phyloP scores from a whole-genome alignment of 257 asterid species.

The Solanum lycopersicoides region DNA sequence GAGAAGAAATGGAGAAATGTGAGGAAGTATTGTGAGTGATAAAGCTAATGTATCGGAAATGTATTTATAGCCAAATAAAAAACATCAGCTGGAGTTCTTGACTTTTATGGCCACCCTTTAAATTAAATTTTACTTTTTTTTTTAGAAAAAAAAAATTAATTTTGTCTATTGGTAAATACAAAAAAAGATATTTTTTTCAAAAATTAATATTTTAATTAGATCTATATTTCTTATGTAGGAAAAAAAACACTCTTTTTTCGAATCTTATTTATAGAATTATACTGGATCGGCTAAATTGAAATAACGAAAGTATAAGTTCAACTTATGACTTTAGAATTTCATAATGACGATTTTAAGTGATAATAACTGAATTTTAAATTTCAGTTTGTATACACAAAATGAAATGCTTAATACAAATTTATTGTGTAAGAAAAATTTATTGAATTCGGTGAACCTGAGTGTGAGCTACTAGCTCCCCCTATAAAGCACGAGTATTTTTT shows the following conservation, averaged over 20 bases:
- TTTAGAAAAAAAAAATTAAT: too few species aligned
- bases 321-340: too few species aligned
- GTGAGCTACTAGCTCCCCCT: neutral
- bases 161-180: neutral
- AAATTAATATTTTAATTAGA: too few species aligned
- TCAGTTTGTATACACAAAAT: fast-evolving
- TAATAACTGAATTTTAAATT: too few species aligned
- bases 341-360: neutral
- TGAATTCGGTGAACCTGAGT: neutral
- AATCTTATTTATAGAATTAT: too few species aligned
- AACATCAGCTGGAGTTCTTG: neutral
- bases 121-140: neutral
- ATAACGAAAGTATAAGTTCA: too few species aligned
- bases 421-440: too few species aligned
- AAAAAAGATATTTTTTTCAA: neutral
- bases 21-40: neutral
- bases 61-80: neutral
- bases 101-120: neutral
- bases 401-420: too few species aligned
- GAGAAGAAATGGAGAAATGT: neutral
- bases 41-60: neutral
- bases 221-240: too few species aligned
- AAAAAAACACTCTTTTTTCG: neutral
- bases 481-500: neutral
- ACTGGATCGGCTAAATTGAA: too few species aligned